Conservation (phyloP, 2,329 filamentous ascomycete genomes). For the Purpureocillium takamizusanense region DNA sequence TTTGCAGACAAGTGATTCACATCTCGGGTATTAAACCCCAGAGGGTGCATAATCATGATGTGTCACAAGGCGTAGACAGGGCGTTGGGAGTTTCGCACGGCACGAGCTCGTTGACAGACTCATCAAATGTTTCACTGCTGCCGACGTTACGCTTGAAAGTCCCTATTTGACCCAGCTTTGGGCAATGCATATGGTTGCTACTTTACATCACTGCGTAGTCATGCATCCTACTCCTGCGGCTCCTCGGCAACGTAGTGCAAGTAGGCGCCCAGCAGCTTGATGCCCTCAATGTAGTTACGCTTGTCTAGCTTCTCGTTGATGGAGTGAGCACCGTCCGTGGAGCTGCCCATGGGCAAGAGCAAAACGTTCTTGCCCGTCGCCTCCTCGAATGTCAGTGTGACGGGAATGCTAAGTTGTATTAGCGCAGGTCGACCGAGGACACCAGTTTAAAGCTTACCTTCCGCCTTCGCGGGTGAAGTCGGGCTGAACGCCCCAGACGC, state of each 20-base stretch:
- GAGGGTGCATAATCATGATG: too few species aligned
- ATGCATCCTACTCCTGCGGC: conserved; percentile 37
- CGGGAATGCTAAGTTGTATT: conserved; percentile 63
- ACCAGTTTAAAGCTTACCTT: conserved; percentile 42
- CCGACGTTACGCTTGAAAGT: too few species aligned
- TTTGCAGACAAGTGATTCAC: too few species aligned
- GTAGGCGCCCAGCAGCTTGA: conserved; percentile 90
- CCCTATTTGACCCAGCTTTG: too few species aligned
- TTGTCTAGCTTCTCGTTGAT: conserved; percentile 98
- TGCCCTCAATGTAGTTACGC: conserved; percentile 96
- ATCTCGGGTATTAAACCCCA: too few species aligned
- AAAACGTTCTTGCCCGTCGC: conserved; percentile 97
- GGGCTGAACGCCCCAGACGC: conserved; percentile 86
- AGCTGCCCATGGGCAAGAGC: conserved; percentile 92
- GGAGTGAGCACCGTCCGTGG: conserved; percentile 90
- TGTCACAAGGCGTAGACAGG: too few species aligned
- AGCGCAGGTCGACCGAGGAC: neutral
- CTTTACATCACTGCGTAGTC: neutral
- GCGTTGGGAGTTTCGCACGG: too few species aligned
- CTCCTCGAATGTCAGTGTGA: conserved; percentile 95
- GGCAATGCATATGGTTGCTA: neutral
- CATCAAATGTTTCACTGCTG: too few species aligned
- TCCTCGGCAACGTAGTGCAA: conserved; percentile 94
- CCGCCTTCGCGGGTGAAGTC: conserved; percentile 96
- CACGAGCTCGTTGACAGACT: too few species aligned